phyloP scores from a whole-genome alignment of 495 filamentous ascomycete species.

The Symbiotaphrina buchneri region DNA sequence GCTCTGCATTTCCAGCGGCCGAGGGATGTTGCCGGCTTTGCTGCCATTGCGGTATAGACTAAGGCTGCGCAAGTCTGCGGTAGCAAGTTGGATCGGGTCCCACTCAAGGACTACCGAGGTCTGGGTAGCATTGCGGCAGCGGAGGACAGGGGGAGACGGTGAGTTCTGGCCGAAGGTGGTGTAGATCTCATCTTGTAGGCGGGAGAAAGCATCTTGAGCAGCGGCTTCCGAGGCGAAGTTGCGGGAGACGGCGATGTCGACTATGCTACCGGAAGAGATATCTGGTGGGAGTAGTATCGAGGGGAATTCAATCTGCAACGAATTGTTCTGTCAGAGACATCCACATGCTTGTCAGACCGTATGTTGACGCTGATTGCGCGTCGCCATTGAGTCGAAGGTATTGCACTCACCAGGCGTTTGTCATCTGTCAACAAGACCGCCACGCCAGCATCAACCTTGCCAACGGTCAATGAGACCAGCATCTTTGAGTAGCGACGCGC shows the following conservation, averaged over 20 bases:
- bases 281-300: slow-evolving; percentile 90
- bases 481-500: too few relatives aligned
- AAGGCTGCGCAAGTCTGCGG: slow-evolving; percentile 68
- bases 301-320: slow-evolving; percentile 98
- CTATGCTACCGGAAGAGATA: slow-evolving; percentile 86
- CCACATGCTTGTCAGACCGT: slow-evolving; percentile 1
- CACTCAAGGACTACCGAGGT: slow-evolving; percentile 95
- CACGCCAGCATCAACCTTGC: slow-evolving; percentile 97
- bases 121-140: slow-evolving; percentile 88
- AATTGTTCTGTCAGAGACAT: not conserved
- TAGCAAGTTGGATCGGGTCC: slow-evolving; percentile 81
- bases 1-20: slow-evolving; percentile 59
- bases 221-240: slow-evolving; percentile 57
- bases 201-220: slow-evolving; percentile 48
- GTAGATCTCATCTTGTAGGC: slow-evolving; percentile 74
- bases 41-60: slow-evolving; percentile 86
- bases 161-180: slow-evolving; percentile 61
- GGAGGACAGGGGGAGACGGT: slow-evolving; percentile 59
- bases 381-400: not conserved
- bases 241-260: slow-evolving; percentile 89
- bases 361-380: slow-evolving; percentile 6
- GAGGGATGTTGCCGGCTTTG: slow-evolving; percentile 86
- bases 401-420: slow-evolving; percentile 66
- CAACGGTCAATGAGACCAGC: slow-evolving; percentile 94
- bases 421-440: slow-evolving; percentile 92